phyloP scores from a whole-genome alignment of 2,329 filamentous ascomycete genomes.

The Ascocoryne sarcoides region DNA sequence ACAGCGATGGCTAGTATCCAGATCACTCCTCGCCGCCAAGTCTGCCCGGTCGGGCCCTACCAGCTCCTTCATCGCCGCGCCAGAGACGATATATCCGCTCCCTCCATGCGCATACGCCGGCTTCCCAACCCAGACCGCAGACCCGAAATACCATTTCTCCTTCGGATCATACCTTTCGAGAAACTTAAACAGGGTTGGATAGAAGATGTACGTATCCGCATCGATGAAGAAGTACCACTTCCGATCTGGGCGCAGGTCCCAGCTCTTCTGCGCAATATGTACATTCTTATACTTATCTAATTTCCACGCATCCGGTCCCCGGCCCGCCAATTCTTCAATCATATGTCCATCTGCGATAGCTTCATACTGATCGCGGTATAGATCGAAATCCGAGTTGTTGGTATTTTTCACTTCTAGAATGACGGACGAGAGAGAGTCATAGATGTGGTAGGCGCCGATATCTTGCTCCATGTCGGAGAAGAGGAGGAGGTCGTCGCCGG shows the following conservation, averaged over 20 bases:
- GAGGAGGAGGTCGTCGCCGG: constrained; percentile 31
- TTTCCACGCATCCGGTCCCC: no score
- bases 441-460: constrained; percentile 36
- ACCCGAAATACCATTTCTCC: constrained; percentile 43
- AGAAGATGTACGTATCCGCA: constrained; percentile 48
- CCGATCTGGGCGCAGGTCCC: constrained; percentile 39
- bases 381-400: background rate
- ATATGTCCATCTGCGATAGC: background rate
- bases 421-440: constrained; percentile 39
- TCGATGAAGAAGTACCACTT: constrained; percentile 54
- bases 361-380: background rate
- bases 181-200: constrained; percentile 37
- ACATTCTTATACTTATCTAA: constrained; percentile 56
- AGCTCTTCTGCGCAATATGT: constrained; percentile 48
- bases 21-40: constrained; percentile 40
- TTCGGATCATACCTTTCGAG: constrained; percentile 9
- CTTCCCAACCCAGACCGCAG: constrained; percentile 35
- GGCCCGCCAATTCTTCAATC: constrained; percentile 27
- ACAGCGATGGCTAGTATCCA: constrained; percentile 33
- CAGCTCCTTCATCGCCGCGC: constrained; percentile 41
- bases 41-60: constrained; percentile 33
- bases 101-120: constrained; percentile 47
- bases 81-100: constrained; percentile 44
- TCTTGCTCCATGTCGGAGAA: constrained; percentile 48
- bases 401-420: constrained; percentile 35